Evolutionary conservation across 139 green algal species (phyloP), one percentile per base, ranked within the genome.

Genomic region (Chlorella sorokiniana): DNA sequence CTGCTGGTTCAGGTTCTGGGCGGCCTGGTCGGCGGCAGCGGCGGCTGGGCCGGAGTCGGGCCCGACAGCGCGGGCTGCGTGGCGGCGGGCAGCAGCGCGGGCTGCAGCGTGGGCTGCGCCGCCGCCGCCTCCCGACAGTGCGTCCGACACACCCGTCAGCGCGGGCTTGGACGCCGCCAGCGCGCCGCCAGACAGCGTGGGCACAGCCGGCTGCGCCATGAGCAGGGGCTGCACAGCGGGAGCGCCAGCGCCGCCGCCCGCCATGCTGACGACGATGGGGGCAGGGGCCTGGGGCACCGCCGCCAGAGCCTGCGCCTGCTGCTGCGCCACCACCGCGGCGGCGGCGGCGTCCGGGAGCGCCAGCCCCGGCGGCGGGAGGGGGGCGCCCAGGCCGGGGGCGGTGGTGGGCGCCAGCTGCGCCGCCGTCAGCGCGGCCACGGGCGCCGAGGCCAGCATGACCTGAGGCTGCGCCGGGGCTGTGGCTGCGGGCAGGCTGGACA

Each of bases 1-100:
- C 69, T 92, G 88, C n/a, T 83, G 79, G 72, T 85, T 86, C n/a
- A 90, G 68, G 29, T 79, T 89, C n/a, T 83, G 81, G 1, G 88
- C 85, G 6, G 84, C 77, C 29, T 68, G 40, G 23, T 61, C 86
- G 4, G 75, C 80, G 44, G 59, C 48, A 1, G 31, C 35, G 6
- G 63, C 35, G 6, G 51, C 81, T 51, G 69, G n/a, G 2, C 68
- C 71, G 41, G 51, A 33, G 6, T 37, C n/a, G 44, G 70, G 51
- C 48, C 72, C 25, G 72, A 69, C 33, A 79, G 51, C 72, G 48
- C 33, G 20, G 72, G 52, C 72, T 77, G 70, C 29, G 70, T 48
- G 65, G 41, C 37, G 16, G 51, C 37, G 25, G 51, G 22, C n/a
- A 52, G 9, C 51, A 79, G 72, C 0, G 23, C 7, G 33, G 64